phyloP scores from a whole-genome alignment of 2,329 filamentous ascomycete genomes.

The Ciborinia camelliae region DNA sequence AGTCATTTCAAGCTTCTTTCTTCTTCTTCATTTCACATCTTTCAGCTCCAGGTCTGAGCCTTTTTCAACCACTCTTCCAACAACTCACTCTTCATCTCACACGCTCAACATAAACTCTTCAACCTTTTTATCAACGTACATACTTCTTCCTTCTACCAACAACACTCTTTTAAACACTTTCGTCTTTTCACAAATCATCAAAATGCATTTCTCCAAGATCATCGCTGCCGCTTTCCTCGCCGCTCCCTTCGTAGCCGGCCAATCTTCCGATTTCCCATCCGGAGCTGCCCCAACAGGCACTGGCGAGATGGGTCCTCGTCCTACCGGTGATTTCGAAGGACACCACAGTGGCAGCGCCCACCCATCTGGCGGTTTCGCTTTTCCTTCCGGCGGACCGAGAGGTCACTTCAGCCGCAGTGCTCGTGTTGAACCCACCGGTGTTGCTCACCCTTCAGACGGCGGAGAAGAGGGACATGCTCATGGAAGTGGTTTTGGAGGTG shows the following conservation, averaged over 20 bases:
- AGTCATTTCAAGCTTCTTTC: constrained; percentile 14
- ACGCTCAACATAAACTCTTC: constrained; percentile 1
- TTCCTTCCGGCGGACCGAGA: background rate
- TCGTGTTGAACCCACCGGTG: too few species aligned
- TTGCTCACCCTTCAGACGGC: too few species aligned
- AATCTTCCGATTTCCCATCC: background rate
- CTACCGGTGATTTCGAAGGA: constrained; percentile 2
- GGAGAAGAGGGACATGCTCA: background rate
- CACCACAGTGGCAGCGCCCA: background rate
- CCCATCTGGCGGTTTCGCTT: background rate
- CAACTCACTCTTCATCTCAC: too few species aligned
- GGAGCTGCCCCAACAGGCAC: constrained; percentile 8
- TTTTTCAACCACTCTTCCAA: constrained; percentile 12
- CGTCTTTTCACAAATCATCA: background rate
- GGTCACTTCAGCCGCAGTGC: too few species aligned
- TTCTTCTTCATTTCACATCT: constrained; percentile 5
- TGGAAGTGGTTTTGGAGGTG: background rate
- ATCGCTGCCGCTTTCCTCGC: constrained; percentile 14
- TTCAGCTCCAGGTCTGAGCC: constrained; percentile 18
- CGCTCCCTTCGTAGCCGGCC: constrained; percentile 3
- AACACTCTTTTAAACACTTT: background rate
- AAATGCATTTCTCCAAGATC: constrained; percentile 15
- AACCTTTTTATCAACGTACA: background rate
- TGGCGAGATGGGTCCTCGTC: background rate
- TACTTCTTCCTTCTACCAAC: background rate